Evolutionary conservation across 768 basidiomycete genomes (phyloP).

Genomic region (Hypsizygus marmoreus): DNA sequence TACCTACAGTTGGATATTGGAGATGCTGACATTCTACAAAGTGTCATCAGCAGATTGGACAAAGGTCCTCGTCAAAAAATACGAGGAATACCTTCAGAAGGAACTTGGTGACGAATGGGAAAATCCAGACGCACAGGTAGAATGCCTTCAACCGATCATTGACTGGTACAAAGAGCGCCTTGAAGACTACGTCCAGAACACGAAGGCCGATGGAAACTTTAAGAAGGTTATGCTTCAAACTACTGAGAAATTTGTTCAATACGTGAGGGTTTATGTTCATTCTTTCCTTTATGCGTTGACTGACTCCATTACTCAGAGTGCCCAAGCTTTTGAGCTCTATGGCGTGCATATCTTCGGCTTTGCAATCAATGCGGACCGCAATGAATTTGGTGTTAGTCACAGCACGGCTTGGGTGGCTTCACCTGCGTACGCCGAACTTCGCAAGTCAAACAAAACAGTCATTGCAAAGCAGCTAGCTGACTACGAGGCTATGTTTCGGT

Average conservation of each 20-base stretch:
- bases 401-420: not conserved
- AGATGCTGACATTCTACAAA: not conserved
- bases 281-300: not conserved
- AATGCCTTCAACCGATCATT: conserved; percentile 3
- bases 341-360: conserved; percentile 2
- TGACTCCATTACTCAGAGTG: not conserved
- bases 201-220: not conserved
- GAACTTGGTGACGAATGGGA: conserved; percentile 4
- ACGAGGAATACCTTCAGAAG: not conserved
- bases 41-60: not conserved
- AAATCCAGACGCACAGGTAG: not conserved
- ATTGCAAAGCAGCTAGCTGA: conserved; percentile 1
- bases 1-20: not conserved
- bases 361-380: not conserved
- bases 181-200: not conserved
- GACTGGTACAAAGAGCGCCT: not conserved
- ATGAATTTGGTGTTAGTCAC: not conserved
- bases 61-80: not conserved
- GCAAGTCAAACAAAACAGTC: not conserved
- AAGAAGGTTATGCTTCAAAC: not conserved
- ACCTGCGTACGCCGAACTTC: not conserved
- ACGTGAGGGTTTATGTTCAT: not conserved
- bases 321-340: not conserved
- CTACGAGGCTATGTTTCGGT: not conserved
- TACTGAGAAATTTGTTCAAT: not conserved